phyloP scores from a whole-genome alignment of 2,329 filamentous ascomycete genomes.

The Hypoxylon sp. region DNA sequence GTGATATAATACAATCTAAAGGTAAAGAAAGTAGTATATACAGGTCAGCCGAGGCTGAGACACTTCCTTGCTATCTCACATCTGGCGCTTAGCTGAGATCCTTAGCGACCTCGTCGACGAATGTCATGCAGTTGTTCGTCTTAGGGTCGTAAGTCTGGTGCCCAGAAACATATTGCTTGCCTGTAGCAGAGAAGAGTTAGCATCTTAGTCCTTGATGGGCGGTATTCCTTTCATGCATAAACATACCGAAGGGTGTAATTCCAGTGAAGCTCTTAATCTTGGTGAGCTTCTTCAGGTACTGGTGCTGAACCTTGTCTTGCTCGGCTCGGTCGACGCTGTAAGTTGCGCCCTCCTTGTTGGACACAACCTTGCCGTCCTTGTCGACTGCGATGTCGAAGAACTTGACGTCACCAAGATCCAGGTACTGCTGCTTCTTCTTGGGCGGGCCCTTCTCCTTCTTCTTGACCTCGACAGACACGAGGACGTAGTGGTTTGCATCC shows the following conservation, averaged over 20 bases:
- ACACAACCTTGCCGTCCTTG: not conserved
- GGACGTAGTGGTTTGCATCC: conserved; percentile 14
- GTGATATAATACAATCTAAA: not conserved
- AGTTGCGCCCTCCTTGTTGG: not conserved
- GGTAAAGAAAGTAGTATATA: not conserved
- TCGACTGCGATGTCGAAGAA: not conserved
- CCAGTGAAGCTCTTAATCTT: too few species aligned
- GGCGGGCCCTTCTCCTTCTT: conserved; percentile 8
- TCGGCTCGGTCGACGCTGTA: not conserved
- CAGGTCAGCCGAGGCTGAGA: not conserved
- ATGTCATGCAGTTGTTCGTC: not conserved
- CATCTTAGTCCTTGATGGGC: not conserved
- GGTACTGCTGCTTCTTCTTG: not conserved
- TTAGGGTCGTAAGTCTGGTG: not conserved
- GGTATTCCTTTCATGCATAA: not conserved
- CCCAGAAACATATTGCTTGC: not conserved
- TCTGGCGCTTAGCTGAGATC: not conserved
- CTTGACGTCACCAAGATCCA: not conserved
- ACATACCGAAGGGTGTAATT: not conserved
- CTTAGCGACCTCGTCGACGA: not conserved
- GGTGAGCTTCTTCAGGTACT: not conserved
- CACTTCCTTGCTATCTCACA: not conserved
- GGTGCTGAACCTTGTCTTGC: not conserved
- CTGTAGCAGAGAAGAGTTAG: not conserved
- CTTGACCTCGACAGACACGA: conserved; percentile 16